These are phyloP conservation scores for Verticillium longisporum DNA, from an alignment of 2,329 filamentous ascomycete species.

Conservation along the genomic window DNA sequence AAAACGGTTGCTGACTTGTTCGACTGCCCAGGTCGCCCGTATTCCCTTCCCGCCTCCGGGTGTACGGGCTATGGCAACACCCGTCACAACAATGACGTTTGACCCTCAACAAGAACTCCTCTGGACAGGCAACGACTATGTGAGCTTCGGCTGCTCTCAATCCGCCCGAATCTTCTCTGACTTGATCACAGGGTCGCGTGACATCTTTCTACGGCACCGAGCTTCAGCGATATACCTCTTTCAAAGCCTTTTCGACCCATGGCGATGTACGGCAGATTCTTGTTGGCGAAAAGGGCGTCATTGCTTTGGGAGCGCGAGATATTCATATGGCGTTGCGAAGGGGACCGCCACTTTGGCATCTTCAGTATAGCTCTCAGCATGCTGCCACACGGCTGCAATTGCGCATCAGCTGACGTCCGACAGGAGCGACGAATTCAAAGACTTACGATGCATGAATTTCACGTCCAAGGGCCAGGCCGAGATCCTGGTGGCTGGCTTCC, in stretches of 20 bases:
- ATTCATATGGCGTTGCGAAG: constrained; percentile 83
- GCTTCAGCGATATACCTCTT: constrained; percentile 84
- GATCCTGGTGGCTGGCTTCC: constrained; percentile 80
- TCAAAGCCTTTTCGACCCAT: constrained; percentile 71
- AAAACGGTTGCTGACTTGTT: constrained; percentile 5
- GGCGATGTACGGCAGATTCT: constrained; percentile 82
- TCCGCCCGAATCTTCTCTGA: constrained; percentile 14
- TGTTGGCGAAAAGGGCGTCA: constrained; percentile 83
- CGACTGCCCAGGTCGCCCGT: constrained; percentile 59
- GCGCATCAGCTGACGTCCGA: not conserved
- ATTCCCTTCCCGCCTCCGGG: constrained; percentile 74
- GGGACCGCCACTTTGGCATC: constrained; percentile 82
- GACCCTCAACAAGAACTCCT: constrained; percentile 84
- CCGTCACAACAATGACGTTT: constrained; percentile 77
- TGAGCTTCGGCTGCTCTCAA: constrained; percentile 32
- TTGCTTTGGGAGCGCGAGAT: constrained; percentile 75
- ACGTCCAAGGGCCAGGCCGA: constrained; percentile 78
- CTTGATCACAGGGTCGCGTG: constrained; percentile 63
- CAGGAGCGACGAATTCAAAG: constrained; percentile 62
- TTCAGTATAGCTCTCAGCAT: constrained; percentile 48
- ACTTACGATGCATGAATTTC: constrained; percentile 92
- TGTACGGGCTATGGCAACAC: constrained; percentile 61
- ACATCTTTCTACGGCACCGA: constrained; percentile 83
- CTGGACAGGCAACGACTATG: constrained; percentile 89
- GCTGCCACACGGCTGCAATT: not conserved